These are phyloP conservation scores for Penicillium vulpinum DNA, from an alignment of 2,329 filamentous ascomycete species.

Conservation along the genomic window DNA sequence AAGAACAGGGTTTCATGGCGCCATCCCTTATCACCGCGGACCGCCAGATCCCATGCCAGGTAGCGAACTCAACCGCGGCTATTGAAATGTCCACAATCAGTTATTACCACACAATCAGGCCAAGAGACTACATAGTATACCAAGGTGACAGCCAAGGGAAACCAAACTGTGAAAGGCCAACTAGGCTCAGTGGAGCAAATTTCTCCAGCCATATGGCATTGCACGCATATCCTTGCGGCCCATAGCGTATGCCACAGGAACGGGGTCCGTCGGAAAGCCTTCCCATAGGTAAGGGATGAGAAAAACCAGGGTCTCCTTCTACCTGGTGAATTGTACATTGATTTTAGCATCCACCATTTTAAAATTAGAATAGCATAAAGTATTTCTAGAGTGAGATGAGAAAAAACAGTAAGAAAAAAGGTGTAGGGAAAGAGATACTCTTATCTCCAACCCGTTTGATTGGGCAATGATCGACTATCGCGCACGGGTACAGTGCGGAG, in stretches of 20 bases:
- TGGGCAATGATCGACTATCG: conserved; percentile 19
- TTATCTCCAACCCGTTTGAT: conserved; percentile 10
- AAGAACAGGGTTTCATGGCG: conserved; percentile 1
- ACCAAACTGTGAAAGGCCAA: background rate
- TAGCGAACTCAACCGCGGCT: background rate
- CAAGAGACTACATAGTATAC: background rate
- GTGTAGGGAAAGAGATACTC: background rate
- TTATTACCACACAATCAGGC: background rate
- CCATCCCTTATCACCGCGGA: background rate
- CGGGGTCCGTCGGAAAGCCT: conserved; percentile 23
- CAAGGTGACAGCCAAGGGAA: background rate
- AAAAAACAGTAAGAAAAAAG: no score
- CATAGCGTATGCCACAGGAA: conserved; percentile 8
- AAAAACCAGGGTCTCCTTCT: background rate
- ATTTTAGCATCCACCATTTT: background rate
- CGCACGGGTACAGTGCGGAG: conserved; percentile 20
- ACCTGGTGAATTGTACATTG: background rate
- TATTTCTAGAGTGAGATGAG: background rate
- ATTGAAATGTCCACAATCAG: background rate
- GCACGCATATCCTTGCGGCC: conserved; percentile 6
- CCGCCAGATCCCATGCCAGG: background rate
- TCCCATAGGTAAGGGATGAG: conserved; percentile 18
- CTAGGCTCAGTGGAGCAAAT: conserved; percentile 5
- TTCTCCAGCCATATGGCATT: conserved; percentile 8
- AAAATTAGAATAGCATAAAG: background rate